Base-by-base conservation (phyloP, 345 rosid species). In the Acer yangbiense region DNA sequence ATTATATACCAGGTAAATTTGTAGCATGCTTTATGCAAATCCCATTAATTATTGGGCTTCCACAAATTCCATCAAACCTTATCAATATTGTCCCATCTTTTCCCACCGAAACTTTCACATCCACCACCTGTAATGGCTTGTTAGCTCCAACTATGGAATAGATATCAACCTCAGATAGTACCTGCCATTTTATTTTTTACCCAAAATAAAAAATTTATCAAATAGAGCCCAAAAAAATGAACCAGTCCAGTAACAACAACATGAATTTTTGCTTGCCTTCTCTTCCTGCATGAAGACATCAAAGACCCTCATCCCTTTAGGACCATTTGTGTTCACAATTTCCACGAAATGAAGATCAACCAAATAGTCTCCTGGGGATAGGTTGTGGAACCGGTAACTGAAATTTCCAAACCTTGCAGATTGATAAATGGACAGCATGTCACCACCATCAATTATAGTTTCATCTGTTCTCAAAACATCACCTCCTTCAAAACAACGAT, bases 291-390 rank as follows among this genome's bases (percentile, higher is more conserved):
- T 71, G 72, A 82, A 83, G 63, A 83, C 90, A 77, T 87, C 70
- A 66, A 87, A 87, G 3, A 83, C 86, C 67, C 90, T 78, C 80
- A 87, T 86, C 70, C 87, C 88, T 77, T 77, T 85, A 60, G 90
- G 90, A 57, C 90, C 88, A 72, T 80, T 82, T 39, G 80, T 74
- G 43, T 87, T 85, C 17, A 87, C 81, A 46, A 87, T 87, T 80
- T 87, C 90, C 0, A 87, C 84, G 50, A 87, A 87, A 80, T 87
- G 88, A 69, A 87, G 88, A 82, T 87, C 88, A 72, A 87, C 82
- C 64, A 80, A 74, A 72, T 85, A 85, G 69, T 76, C n/a, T 77
- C 88, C 87, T 0, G 82, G 41, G 16, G 85, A 72, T 13, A 87
- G 66, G 52, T 74, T 63, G 54, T 62, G 35, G 55, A 87, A 76